Conservation (phyloP, 441 rosid species). For the Erodium chrysanthum region DNA sequence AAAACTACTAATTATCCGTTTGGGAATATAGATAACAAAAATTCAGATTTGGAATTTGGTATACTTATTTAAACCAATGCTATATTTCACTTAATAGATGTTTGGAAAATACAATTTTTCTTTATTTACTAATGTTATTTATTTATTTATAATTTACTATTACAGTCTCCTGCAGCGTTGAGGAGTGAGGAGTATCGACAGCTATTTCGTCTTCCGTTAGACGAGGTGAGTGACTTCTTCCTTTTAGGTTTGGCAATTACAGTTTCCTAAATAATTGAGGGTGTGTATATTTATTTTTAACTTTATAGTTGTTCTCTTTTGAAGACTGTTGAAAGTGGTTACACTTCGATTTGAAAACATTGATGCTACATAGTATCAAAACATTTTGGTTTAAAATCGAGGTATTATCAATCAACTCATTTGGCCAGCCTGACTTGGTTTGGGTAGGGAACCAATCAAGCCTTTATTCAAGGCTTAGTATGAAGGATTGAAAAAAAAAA, state of each 20-base stretch:
- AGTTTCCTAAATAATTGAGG: not conserved
- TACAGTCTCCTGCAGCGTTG: slow-evolving; percentile 38
- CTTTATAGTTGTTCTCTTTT: not conserved
- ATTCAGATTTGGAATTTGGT: not conserved
- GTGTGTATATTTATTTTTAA: not conserved
- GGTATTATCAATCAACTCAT: not conserved
- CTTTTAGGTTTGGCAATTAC: not conserved
- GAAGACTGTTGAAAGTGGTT: not conserved
- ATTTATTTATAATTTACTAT: slow-evolving; percentile 12
- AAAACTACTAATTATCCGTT: no score
- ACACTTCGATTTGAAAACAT: not conserved
- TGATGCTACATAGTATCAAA: not conserved
- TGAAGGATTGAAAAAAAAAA: not conserved
- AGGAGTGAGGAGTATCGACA: slow-evolving; percentile 91
- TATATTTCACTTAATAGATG: not conserved
- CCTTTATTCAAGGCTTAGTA: not conserved
- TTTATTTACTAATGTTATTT: not conserved
- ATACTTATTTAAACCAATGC: no score
- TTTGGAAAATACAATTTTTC: slow-evolving; percentile 3
- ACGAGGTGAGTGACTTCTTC: slow-evolving; percentile 52
- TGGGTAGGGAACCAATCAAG: not conserved
- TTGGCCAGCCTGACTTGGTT: not conserved
- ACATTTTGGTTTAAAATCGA: not conserved
- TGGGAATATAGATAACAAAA: not conserved
- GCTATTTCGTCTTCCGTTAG: slow-evolving; percentile 73